Percentiles rank a stretch among this genome's conserved stretches.
Conservation (phyloP, 805 yeast genomes). For the Myxozyma neotropica region DNA sequence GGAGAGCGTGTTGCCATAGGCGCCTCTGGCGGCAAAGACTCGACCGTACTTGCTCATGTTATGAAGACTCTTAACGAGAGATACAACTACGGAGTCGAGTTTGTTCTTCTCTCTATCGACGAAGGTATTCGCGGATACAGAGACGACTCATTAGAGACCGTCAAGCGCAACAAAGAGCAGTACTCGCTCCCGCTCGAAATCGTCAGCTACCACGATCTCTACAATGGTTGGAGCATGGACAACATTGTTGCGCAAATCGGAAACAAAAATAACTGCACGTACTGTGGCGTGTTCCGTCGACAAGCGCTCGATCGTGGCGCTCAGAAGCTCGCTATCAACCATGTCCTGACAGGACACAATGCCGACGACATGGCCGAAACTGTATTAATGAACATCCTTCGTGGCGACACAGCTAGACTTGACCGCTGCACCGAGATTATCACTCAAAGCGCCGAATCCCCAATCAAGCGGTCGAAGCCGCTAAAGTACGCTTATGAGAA, state of each 20-base stretch:
- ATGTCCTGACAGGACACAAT: conserved; percentile 97
- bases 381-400: conserved; percentile 84
- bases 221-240: conserved; percentile 96
- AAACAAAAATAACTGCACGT: conserved; percentile 90
- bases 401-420: conserved; percentile 95
- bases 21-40: conserved; percentile 98
- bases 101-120: conserved; percentile 83
- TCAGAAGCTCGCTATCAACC: conserved; percentile 75
- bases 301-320: conserved; percentile 98
- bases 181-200: conserved; percentile 77
- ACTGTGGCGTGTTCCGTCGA: conserved; percentile 95
- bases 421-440: conserved; percentile 85
- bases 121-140: conserved; percentile 97
- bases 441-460: conserved; percentile 76
- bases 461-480: conserved; percentile 92
- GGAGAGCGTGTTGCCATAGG: conserved; percentile 96
- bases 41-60: conserved; percentile 90
- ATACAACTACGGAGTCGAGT: conserved; percentile 81
- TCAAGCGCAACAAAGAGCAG: conserved; percentile 86
- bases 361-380: conserved; percentile 99
- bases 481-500: conserved; percentile 94
- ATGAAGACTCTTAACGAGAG: conserved; percentile 85
- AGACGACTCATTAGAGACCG: conserved; percentile 96
- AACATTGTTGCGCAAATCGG: conserved; percentile 95
- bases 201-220: conserved; percentile 82